Conservation (phyloP, 139 green algal genomes). For the Chlorella sp. region DNA sequence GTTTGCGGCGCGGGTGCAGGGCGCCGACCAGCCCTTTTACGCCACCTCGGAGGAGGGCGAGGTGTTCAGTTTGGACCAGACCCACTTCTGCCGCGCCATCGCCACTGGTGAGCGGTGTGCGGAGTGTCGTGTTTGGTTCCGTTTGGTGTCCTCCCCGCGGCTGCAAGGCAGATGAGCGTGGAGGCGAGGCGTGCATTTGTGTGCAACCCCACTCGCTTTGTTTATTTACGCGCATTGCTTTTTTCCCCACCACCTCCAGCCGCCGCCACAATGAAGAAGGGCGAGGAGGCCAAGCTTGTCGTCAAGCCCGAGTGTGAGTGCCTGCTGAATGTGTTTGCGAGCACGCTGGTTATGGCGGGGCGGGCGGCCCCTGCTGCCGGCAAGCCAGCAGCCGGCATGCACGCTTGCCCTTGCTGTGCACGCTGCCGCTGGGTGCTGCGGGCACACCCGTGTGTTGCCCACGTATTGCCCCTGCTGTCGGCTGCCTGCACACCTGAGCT, state of each 20-base stretch:
- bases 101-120: background rate
- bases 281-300: constrained; percentile 66
- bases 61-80: constrained; percentile 61
- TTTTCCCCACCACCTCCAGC: constrained; percentile 58
- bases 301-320: constrained; percentile 63
- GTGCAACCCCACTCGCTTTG: no score
- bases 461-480: no score
- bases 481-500: no score
- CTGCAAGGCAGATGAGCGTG: background rate
- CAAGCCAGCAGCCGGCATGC: no score
- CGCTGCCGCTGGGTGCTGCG: no score
- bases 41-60: constrained; percentile 54
- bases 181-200: background rate
- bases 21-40: constrained; percentile 47
- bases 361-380: no score
- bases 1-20: constrained; percentile 52
- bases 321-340: background rate
- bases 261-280: constrained; percentile 83
- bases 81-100: constrained; percentile 48
- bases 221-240: no score
- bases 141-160: no score
- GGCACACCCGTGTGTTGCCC: no score
- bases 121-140: no score
- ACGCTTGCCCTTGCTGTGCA: no score
- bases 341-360: no score